phyloP scores from a whole-genome alignment of 345 rosid genomes.

The Lenwebbia sp. region DNA sequence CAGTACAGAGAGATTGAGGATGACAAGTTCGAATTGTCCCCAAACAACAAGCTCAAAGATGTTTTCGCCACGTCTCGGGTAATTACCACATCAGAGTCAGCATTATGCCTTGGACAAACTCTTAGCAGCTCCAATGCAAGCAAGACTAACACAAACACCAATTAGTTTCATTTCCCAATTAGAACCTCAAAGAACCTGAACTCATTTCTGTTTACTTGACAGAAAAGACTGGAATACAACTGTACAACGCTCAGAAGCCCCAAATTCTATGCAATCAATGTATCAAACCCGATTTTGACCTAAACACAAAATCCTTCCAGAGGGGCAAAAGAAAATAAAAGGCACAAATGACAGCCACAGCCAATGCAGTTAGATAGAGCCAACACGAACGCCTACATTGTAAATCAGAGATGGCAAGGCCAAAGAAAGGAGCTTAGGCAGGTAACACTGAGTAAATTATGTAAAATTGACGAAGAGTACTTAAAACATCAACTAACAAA shows the following conservation, averaged over 20 bases:
- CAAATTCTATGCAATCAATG: not conserved
- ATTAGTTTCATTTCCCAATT: not conserved
- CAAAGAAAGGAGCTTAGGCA: too few relatives aligned
- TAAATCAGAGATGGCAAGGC: too few relatives aligned
- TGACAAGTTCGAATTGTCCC: conserved; percentile 40
- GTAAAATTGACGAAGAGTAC: too few relatives aligned
- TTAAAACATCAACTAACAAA: too few relatives aligned
- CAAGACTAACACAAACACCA: not conserved
- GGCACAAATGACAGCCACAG: not conserved
- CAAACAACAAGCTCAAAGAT: conserved; percentile 16
- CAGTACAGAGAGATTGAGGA: conserved; percentile 43
- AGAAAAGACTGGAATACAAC: not conserved
- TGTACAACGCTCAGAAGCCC: not conserved
- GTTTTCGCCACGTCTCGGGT: too few relatives aligned
- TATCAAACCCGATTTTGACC: not conserved
- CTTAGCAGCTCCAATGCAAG: not conserved
- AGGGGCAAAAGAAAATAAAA: not conserved
- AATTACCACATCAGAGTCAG: too few relatives aligned
- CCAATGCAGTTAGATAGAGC: not conserved
- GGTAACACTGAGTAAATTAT: too few relatives aligned
- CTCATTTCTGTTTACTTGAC: not conserved
- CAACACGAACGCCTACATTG: not conserved
- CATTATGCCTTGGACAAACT: too few relatives aligned
- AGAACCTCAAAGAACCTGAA: not conserved
- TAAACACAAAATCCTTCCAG: not conserved